A percentile compares a stretch with the other conserved stretches of the same genome.
Evolutionary conservation across 2,329 filamentous ascomycete genomes (phyloP).

Genomic region (Periglandula ipomoeae): DNA sequence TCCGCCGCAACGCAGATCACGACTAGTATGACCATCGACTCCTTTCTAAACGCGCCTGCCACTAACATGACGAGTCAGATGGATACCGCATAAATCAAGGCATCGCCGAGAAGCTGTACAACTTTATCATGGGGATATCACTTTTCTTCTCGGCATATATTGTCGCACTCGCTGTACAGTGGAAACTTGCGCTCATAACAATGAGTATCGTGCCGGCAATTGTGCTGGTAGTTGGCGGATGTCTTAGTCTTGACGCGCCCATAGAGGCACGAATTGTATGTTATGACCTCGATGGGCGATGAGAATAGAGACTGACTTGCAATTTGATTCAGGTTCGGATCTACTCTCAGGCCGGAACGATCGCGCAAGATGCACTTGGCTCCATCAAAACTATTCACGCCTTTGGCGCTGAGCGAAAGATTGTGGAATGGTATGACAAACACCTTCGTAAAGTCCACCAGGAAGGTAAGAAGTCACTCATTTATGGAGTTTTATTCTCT

Average conservation of each 20-base stretch:
- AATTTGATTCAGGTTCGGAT: slow-evolving; percentile 38
- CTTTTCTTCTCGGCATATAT: slow-evolving; percentile 31
- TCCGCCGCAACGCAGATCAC: too few species aligned
- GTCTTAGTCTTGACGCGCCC: slow-evolving; percentile 31
- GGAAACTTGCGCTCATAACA: slow-evolving; percentile 35
- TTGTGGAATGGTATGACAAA: slow-evolving; percentile 31
- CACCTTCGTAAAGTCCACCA: slow-evolving; percentile 30
- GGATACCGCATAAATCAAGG: slow-evolving; percentile 36
- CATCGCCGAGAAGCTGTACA: slow-evolving; percentile 35
- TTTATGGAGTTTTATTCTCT: slow-evolving; percentile 34
- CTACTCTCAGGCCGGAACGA: slow-evolving; percentile 31
- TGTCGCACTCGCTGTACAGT: slow-evolving; percentile 30
- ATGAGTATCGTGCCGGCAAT: slow-evolving; percentile 35
- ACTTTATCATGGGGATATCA: slow-evolving; percentile 30
- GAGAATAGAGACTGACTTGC: too few species aligned
- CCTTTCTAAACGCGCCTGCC: too few species aligned
- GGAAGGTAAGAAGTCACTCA: slow-evolving; percentile 34
- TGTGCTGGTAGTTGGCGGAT: slow-evolving; percentile 28
- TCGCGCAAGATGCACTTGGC: slow-evolving; percentile 40
- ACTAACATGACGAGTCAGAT: too few species aligned
- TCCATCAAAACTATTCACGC: slow-evolving; percentile 41
- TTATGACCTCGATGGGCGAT: too few species aligned
- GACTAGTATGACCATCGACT: too few species aligned
- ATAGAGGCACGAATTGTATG: too few species aligned
- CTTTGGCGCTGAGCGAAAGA: slow-evolving; percentile 37